Base-by-base conservation (phyloP, 495 filamentous ascomycete genomes). In the Penicillium samsonianum region DNA sequence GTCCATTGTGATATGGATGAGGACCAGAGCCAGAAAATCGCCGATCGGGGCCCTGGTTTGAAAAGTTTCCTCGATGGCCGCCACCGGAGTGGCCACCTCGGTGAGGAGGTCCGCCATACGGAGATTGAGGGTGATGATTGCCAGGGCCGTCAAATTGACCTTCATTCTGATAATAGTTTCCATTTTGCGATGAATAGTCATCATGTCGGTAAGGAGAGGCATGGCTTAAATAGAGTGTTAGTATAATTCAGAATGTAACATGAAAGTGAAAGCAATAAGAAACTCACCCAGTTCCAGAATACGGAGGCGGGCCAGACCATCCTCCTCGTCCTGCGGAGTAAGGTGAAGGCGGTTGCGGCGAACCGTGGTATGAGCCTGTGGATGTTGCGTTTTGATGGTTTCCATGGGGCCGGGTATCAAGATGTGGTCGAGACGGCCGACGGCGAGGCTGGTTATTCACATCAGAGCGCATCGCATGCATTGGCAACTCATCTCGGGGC, bases 311-410 rank as follows among this genome's bases (percentile, higher is more conserved):
- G 60, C 82, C 82, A 58, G 73, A 75, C 74, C 85, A 83, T 25
- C 81, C 80, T 22, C 82, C 82, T 62, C 84, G 76, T 28, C 79
- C 77, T 51, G 71, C 70, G 37, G 72, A 74, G 68, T 87, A 87
- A 2, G 88, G 86, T 25, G 88, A 91, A 47, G 82, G 79, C 9
- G 82, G 79, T 38, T 82, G 82, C 35, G 90, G 88, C 10, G 87
- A 91, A 22, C 80, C 82, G 59, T 85, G 84, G 60, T 82, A 82
- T n/a, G 85, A 86, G 35, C 80, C 81, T 50, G 73, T 78, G 33
- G 86, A 81, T 28, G 80, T 84, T 38, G 73, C 73, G 48, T 84
- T 81, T 17, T 83, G 82, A 6, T 86, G 79, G 20, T 79, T 79
- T 26, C 82, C 75, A 63, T 83, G 82, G 42, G 80, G 77, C 30